Conservation (phyloP, 345 rosid species). For the Eutrema japonicum region DNA sequence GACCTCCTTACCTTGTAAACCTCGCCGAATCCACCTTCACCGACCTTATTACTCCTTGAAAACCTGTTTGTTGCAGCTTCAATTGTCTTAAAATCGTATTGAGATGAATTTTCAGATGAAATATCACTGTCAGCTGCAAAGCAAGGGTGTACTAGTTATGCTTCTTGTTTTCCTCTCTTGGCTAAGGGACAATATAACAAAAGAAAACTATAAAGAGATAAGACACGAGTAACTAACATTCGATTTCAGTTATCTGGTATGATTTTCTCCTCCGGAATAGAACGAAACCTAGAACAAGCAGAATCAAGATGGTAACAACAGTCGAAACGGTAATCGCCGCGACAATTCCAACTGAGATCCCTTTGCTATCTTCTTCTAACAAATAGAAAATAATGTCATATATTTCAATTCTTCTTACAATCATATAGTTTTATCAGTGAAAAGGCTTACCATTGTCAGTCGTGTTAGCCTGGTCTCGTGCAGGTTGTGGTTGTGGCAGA, state of each 20-base stretch:
- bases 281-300: conserved; percentile 20
- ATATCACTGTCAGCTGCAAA: conserved; percentile 42
- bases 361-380: conserved; percentile 29
- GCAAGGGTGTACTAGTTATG: conserved; percentile 2
- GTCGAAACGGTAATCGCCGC: conserved; percentile 5
- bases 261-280: conserved; percentile 27
- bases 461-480: conserved; percentile 4
- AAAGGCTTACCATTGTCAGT: conserved; percentile 20
- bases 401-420: not conserved
- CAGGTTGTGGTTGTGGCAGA: conserved; percentile 16
- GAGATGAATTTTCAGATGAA: conserved; percentile 41
- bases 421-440: not conserved
- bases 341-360: conserved; percentile 26
- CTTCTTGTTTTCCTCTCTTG: not conserved
- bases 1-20: conserved; percentile 56
- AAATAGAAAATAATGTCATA: not conserved
- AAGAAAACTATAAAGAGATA: not conserved
- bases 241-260: not conserved
- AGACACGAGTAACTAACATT: conserved; percentile 37
- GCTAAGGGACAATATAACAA: not conserved
- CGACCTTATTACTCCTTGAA: conserved; percentile 53
- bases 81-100: conserved; percentile 47
- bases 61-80: conserved; percentile 54
- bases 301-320: conserved; percentile 1
- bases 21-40: conserved; percentile 68